phyloP scores from a whole-genome alignment of 2,329 filamentous ascomycete species.

The Sarocladiaceae sp. region DNA sequence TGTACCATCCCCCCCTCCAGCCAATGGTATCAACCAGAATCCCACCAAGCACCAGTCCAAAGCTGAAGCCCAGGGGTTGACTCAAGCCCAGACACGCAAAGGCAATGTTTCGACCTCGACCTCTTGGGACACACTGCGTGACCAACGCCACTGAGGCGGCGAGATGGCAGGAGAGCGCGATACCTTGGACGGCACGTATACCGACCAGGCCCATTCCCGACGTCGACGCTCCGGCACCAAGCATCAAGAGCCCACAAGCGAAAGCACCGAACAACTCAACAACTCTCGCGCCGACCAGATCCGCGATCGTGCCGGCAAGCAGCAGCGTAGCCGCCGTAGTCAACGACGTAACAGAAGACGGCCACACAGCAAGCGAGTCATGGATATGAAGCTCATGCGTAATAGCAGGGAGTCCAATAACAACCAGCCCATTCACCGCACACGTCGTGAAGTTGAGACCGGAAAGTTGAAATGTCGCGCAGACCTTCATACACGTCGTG shows the following conservation, averaged over 20 bases:
- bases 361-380: constrained; percentile 32
- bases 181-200: constrained; percentile 23
- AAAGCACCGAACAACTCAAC: constrained; percentile 31
- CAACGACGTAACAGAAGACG: constrained; percentile 30
- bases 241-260: constrained; percentile 22
- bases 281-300: constrained; percentile 27
- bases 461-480: constrained; percentile 12
- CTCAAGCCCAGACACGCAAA: constrained; percentile 32
- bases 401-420: constrained; percentile 37
- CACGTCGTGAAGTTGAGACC: constrained; percentile 23
- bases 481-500: neutral
- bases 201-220: constrained; percentile 19
- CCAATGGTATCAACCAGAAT: constrained; percentile 34
- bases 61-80: constrained; percentile 37
- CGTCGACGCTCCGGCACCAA: constrained; percentile 26
- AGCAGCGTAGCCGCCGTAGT: constrained; percentile 31
- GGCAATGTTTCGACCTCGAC: constrained; percentile 23
- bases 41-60: constrained; percentile 41
- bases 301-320: constrained; percentile 33
- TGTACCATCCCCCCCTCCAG: constrained; percentile 38
- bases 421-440: constrained; percentile 29
- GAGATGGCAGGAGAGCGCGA: constrained; percentile 19
- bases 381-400: constrained; percentile 29
- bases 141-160: constrained; percentile 20
- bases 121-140: constrained; percentile 14